Percentiles rank a stretch among this genome's conserved stretches.
These are phyloP conservation scores for Pisolithus microcarpus DNA, from an alignment of 768 basidiomycete species.

Conservation along the genomic window DNA sequence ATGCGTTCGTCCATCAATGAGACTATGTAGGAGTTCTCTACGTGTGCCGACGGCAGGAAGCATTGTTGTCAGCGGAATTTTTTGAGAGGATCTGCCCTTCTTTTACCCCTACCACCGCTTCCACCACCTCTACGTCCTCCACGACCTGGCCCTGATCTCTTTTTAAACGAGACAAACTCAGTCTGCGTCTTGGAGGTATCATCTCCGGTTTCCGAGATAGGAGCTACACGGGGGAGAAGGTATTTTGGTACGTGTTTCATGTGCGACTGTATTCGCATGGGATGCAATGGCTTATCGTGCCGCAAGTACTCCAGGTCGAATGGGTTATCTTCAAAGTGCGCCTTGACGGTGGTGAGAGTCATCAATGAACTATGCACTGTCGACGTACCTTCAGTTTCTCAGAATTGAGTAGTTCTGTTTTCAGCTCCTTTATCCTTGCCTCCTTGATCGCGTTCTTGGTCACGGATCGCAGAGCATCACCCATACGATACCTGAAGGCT, in stretches of 20 bases:
- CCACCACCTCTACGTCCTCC: conserved; percentile 40
- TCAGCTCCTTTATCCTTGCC: conserved; percentile 89
- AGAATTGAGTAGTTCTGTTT: conserved; percentile 88
- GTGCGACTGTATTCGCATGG: conserved; percentile 82
- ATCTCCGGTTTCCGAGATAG: conserved; percentile 35
- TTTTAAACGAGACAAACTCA: conserved; percentile 72
- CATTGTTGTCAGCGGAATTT: conserved; percentile 45
- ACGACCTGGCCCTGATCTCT: conserved; percentile 38
- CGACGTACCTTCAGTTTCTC: conserved; percentile 85
- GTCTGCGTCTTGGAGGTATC: conserved; percentile 27
- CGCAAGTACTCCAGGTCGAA: conserved; percentile 85
- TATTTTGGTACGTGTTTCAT: conserved; percentile 97
- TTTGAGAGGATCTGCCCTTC: conserved; percentile 76
- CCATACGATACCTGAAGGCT: conserved; percentile 96
- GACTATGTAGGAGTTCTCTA: too few species aligned
- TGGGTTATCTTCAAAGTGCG: conserved; percentile 97
- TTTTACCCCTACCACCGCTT: conserved; percentile 43
- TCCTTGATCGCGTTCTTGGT: conserved; percentile 83
- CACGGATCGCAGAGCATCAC: conserved; percentile 85
- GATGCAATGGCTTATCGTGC: conserved; percentile 92
- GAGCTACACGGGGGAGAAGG: conserved; percentile 68
- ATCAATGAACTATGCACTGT: background rate
- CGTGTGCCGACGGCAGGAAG: too few species aligned
- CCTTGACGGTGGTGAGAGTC: conserved; percentile 39
- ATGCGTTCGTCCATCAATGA: too few species aligned